Percentiles rank a stretch among this genome's conserved stretches.
Evolutionary conservation across 2,329 filamentous ascomycete genomes (phyloP).

Genomic region (Immersiporthe knoxdaviesiana): DNA sequence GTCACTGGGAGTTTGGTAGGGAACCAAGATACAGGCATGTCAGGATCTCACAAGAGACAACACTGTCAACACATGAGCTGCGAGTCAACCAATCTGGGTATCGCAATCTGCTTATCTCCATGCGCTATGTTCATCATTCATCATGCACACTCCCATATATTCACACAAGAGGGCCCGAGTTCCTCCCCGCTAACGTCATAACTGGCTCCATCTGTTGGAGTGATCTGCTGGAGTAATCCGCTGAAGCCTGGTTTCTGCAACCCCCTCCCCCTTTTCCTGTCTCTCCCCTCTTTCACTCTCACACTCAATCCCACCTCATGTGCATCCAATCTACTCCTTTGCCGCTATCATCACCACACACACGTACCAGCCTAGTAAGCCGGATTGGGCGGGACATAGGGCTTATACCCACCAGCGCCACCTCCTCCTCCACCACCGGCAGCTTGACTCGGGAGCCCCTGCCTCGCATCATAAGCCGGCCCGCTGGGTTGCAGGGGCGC

Average conservation of each 20-base stretch:
- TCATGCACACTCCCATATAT: not conserved
- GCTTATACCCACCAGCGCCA: slow-evolving; percentile 57
- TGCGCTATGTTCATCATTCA: slow-evolving; percentile 1
- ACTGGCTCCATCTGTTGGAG: not conserved
- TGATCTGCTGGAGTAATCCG: not conserved
- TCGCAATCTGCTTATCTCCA: not conserved
- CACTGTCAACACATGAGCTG: not conserved
- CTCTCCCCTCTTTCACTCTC: not conserved
- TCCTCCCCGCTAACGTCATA: not conserved
- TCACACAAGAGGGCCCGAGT: not conserved
- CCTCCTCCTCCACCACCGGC: slow-evolving; percentile 25
- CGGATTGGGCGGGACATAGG: slow-evolving; percentile 55
- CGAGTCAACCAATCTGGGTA: not conserved
- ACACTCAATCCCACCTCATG: not conserved
- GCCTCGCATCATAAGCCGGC: slow-evolving; percentile 52
- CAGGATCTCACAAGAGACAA: not conserved
- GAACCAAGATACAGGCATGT: not conserved
- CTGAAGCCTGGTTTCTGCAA: not conserved
- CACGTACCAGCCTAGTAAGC: slow-evolving; percentile 21
- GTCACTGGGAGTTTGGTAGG: not conserved
- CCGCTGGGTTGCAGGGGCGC: slow-evolving; percentile 51
- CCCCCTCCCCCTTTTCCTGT: not conserved
- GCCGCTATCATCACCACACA: no score
- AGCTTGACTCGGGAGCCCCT: slow-evolving; percentile 53
- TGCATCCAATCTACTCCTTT: not conserved